Evolutionary conservation across 176 grass and related monocot genomes (phyloP).

Genomic region (Zoysia japonica): DNA sequence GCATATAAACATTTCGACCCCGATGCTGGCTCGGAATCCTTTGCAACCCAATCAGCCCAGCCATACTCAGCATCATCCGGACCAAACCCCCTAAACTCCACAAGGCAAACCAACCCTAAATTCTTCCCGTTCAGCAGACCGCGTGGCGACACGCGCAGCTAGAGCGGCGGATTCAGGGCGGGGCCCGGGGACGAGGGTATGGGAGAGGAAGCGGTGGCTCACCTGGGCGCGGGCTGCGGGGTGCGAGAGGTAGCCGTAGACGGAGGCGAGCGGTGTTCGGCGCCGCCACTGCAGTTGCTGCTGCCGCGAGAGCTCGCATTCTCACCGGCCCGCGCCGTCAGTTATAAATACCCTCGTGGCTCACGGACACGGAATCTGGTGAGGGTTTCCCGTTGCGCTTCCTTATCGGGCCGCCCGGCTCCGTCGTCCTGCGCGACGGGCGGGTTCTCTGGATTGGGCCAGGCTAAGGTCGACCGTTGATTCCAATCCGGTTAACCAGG

Average conservation of each 20-base stretch:
- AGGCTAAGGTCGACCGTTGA: not conserved
- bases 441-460: not conserved
- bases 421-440: not conserved
- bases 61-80: not conserved
- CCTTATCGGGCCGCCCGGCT: conserved; percentile 20
- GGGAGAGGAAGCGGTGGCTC: not conserved
- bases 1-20: not conserved
- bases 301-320: conserved; percentile 50
- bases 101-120: not conserved
- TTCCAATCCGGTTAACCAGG: not conserved
- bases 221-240: conserved; percentile 36
- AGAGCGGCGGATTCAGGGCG: not conserved
- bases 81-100: not conserved
- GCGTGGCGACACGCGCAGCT: not conserved
- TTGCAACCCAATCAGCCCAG: not conserved
- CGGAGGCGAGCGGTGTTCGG: conserved; percentile 28
- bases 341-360: conserved; percentile 38
- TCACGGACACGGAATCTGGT: not conserved
- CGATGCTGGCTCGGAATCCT: not conserved
- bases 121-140: not conserved
- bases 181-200: not conserved
- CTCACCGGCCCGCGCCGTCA: not conserved
- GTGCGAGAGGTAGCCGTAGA: not conserved
- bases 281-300: conserved; percentile 50
- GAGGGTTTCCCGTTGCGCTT: conserved; percentile 4